A percentile compares a stretch with the other conserved stretches of the same genome.
Evolutionary conservation across 2,329 filamentous ascomycete genomes (phyloP).

Genomic region (Tolypocladium amazonense): DNA sequence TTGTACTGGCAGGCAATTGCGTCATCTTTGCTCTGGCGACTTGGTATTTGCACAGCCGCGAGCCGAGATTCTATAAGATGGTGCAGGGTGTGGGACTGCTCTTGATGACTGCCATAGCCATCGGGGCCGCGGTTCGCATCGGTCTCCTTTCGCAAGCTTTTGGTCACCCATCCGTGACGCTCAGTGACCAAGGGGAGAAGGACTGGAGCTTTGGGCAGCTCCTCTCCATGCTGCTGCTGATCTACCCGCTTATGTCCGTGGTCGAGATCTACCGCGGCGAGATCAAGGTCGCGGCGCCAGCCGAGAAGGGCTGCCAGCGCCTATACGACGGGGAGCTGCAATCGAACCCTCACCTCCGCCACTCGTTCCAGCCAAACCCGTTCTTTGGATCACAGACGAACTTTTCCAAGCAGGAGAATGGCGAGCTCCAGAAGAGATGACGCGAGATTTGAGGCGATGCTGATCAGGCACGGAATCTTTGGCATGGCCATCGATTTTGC

Average conservation of each 20-base stretch:
- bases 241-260: conserved; percentile 48
- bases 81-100: conserved; percentile 43
- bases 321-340: conserved; percentile 31
- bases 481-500: neutral
- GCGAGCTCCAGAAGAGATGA: neutral
- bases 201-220: conserved; percentile 55
- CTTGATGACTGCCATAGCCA: conserved; percentile 45
- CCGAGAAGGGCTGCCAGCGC: conserved; percentile 26
- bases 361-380: conserved; percentile 33
- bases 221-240: conserved; percentile 45
- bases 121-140: conserved; percentile 48
- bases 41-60: conserved; percentile 52
- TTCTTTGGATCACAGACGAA: conserved; percentile 28
- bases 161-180: conserved; percentile 35
- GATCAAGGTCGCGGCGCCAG: conserved; percentile 29
- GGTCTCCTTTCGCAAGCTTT: conserved; percentile 51
- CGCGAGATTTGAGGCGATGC: neutral
- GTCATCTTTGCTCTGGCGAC: conserved; percentile 49
- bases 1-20: conserved; percentile 47
- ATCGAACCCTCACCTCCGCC: conserved; percentile 12
- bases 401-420: conserved; percentile 20
- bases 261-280: conserved; percentile 48
- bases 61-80: conserved; percentile 41
- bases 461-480: neutral
- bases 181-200: conserved; percentile 42